Evolutionary conservation across 2,329 filamentous ascomycete genomes (phyloP), one percentile per base, ranked within the genome.

Genomic region (Aspergillus quadrilineatus): DNA sequence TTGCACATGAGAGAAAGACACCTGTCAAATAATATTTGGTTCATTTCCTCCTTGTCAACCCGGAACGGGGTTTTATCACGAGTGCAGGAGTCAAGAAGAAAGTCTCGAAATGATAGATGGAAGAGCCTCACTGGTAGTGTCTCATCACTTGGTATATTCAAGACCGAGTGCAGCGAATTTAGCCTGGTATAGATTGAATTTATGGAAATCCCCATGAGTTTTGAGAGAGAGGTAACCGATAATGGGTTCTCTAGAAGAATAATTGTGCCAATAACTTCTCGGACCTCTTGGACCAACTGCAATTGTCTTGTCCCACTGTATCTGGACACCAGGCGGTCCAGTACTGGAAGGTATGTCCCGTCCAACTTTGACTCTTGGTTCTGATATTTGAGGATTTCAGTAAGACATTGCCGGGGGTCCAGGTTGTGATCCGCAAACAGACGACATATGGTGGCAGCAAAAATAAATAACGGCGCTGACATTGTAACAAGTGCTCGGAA

Each of bases 381-480:
- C 10, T 14, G n/a, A n/a, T 37, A 28, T 30, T 32, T 15, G 4
- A 45, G 28, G 26, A 45, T n/a, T 12, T 45, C 43, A 30, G 28
- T 8, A 22, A 49, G 32, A n/a, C 32, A 36, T 39, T 37, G 4
- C 10, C 28, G 17, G 2, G 32, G 32, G 17, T 37, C 17, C 30
- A 36, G 12, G 30, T 37, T 26, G 5, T 37, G n/a, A 39, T 49
- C 46, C 15, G 14, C 34, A 7, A 49, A 10, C 6, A 49, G 30
- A 26, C 46, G 46, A 37, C 46, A 49, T 14, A 49, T 37, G 9
- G 46, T 49, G 30, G 46, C 46, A 22, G 46, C 46, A 36, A 49
- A 49, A 34, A 49, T 49, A 9, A 49, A 49, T 17, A 49, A 8
- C 5, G 46, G 46, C 3, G 39, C 32, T 6, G 46, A 36, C 32